A percentile compares a stretch with the other conserved stretches of the same genome.
Evolutionary conservation across 139 green algal genomes (phyloP).

Genomic region (Eudorina sp.): DNA sequence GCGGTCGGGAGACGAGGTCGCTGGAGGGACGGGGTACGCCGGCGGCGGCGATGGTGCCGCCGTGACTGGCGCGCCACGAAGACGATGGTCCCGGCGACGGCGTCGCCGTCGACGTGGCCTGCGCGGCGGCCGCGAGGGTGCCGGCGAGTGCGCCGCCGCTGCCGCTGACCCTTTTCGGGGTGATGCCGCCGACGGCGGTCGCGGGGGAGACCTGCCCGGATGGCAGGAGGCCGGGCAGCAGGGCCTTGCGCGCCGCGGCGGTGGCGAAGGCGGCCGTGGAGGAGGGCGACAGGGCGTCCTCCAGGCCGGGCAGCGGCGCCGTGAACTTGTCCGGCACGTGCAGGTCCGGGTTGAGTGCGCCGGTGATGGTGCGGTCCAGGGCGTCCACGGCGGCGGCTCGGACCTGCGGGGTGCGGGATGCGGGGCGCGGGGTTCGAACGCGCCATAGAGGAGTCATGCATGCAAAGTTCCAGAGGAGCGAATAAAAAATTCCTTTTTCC

Average conservation of each 20-base stretch:
- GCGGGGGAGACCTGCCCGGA: neutral
- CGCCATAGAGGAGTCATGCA: too few relatives aligned
- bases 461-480: too few relatives aligned
- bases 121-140: too few relatives aligned
- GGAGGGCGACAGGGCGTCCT: neutral
- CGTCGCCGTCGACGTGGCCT: too few relatives aligned
- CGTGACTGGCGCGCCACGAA: too few relatives aligned
- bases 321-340: constrained; percentile 45
- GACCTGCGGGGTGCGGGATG: constrained; percentile 34
- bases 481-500: too few relatives aligned
- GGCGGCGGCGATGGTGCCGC: too few relatives aligned
- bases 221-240: neutral
- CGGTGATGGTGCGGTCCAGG: constrained; percentile 75
- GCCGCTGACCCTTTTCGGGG: neutral
- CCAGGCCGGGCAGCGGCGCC: constrained; percentile 9
- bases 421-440: too few relatives aligned
- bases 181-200: neutral
- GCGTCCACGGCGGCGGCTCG: constrained; percentile 77
- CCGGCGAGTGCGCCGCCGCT: neutral
- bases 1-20: neutral
- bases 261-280: neutral
- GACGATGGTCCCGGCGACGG: too few relatives aligned
- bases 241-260: neutral
- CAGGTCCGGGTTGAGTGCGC: constrained; percentile 59
- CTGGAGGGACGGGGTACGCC: neutral